Conservation (phyloP, 2,329 filamentous ascomycete species). For the Phyllosticta paracitricarpa region DNA sequence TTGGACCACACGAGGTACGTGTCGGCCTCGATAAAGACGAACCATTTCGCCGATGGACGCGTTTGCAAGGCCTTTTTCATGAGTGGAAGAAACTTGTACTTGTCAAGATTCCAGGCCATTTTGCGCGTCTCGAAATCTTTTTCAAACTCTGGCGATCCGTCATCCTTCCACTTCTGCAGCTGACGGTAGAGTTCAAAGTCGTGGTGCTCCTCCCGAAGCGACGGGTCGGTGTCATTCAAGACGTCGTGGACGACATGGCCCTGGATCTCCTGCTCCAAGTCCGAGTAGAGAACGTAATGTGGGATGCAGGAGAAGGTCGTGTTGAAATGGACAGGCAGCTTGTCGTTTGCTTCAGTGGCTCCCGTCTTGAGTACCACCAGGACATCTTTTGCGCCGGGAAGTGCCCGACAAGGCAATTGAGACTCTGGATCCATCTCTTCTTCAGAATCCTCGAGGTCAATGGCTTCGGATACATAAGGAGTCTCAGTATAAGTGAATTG, state of each 20-base stretch:
- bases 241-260: constrained; percentile 38
- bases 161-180: constrained; percentile 30
- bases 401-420: constrained; percentile 21
- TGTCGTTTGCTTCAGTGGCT: constrained; percentile 47
- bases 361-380: constrained; percentile 51
- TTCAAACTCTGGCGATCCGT: constrained; percentile 30
- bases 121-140: constrained; percentile 22
- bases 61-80: constrained; percentile 25
- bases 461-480: background rate
- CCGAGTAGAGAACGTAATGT: constrained; percentile 28
- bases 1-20: constrained; percentile 47
- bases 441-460: background rate
- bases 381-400: constrained; percentile 37
- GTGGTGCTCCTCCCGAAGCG: constrained; percentile 29
- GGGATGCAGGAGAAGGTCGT: constrained; percentile 26
- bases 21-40: constrained; percentile 49
- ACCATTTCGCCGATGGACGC: constrained; percentile 44
- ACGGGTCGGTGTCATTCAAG: constrained; percentile 33
- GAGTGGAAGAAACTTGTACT: constrained; percentile 30
- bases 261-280: constrained; percentile 35
- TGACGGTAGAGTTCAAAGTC: constrained; percentile 46
- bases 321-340: constrained; percentile 38
- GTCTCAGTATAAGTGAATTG: background rate
- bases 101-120: constrained; percentile 27
- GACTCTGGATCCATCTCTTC: background rate